Base-by-base conservation (phyloP, 176 grass and related monocot species). In the Aechmea fasciata region DNA sequence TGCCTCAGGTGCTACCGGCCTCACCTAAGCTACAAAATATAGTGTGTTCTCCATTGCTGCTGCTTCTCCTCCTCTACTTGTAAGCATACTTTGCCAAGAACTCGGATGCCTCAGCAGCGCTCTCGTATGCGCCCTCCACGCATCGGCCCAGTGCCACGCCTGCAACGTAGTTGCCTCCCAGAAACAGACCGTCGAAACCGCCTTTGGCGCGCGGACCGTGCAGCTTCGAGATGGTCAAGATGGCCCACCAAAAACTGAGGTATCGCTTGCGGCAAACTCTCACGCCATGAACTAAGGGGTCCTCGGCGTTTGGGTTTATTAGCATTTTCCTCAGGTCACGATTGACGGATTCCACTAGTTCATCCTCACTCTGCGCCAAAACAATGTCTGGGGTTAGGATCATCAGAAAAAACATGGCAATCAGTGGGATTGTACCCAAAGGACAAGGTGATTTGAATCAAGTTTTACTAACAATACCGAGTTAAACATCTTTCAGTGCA, bases 111-210 rank as follows among this genome's bases (percentile, higher is more conserved):
- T 87, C 67, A 0, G 77, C 79, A 48, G 93, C 93, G 69, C 80
- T 90, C 11, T 92, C 83, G 18, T 90, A 92, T 0, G 93, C 93
- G 63, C 93, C 86, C 69, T 96, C 88, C 0, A 96, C 69, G 11
- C 88, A 97, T 73, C 89, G 79, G 41, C 93, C 93, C 12, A 97
- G 74, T 59, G 93, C 93, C 55, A 97, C 93, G 61, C 89, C 89
- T 18, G 89, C 93, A 10, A 83, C 86, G 41, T 97, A 97, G 76
- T 92, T 97, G 22, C 93, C 93, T 68, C 93, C 93, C 3, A 97
- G 74, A 57, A 92, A 97, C 61, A 97, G 51, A 8, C 93, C 93
- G 2, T 85, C 54, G 0, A 74, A 80, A 15, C 84, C 77, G 0
- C 69, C 77, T 83, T 10, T 80, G 11, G 10, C 19, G 13, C 50